Evolutionary conservation across 257 asterid species (phyloP).

Genomic region (Solanum rostratum): DNA sequence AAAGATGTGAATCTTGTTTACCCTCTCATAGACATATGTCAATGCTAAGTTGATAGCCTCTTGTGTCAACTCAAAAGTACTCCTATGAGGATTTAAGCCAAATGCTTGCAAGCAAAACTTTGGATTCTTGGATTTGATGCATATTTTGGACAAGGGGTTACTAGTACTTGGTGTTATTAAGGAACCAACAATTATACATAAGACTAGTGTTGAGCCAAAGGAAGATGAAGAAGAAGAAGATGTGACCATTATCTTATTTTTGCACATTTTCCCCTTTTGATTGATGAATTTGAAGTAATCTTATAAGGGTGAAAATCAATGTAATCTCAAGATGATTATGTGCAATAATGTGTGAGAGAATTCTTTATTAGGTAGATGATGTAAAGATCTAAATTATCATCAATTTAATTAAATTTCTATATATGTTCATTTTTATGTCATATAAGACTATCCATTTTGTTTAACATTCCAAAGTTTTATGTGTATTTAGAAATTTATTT

Average conservation of each 20-base stretch:
- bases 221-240: neutral
- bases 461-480: neutral
- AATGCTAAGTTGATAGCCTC: neutral
- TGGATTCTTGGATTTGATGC: neutral
- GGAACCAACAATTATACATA: neutral
- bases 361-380: neutral
- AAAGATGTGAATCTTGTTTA: neutral
- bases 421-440: neutral
- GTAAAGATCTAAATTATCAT: neutral
- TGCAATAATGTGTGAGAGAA: neutral
- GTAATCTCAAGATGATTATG: neutral
- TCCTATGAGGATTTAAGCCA: neutral
- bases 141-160: neutral
- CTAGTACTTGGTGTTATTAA: neutral
- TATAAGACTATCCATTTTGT: neutral
- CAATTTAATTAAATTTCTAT: neutral
- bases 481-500: neutral
- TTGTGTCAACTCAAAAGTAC: neutral
- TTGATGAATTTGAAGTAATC: neutral
- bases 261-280: neutral
- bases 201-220: neutral
- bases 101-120: neutral
- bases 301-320: neutral
- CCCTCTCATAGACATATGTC: neutral
- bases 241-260: neutral